Conservation (phyloP, 345 rosid species). For the Brassica juncea region DNA sequence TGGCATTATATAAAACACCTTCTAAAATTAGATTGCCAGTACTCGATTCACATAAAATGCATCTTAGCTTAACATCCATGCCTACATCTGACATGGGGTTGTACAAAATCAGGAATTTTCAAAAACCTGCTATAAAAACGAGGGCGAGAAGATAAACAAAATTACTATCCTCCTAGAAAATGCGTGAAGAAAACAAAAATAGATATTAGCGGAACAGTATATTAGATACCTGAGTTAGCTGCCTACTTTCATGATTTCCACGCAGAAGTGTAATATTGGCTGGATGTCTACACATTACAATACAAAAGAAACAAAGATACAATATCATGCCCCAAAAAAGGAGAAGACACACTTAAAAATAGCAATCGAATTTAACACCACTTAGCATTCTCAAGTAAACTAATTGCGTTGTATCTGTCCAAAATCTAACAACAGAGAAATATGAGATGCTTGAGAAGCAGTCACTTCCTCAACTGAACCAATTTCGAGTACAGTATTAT, state of each 20-base stretch:
- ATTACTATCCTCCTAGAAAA: constrained; percentile 4
- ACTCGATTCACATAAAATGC: constrained; percentile 33
- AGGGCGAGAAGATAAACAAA: constrained; percentile 9
- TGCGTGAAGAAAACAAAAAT: not conserved
- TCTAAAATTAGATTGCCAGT: constrained; percentile 28
- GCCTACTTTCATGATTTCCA: constrained; percentile 99
- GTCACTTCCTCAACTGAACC: not conserved
- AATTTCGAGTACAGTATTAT: not conserved
- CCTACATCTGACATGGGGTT: constrained; percentile 34
- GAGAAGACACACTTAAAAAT: not conserved
- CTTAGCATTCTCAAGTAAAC: not conserved
- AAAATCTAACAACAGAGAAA: not conserved
- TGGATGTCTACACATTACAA: constrained; percentile 68
- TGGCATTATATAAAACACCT: constrained; percentile 26
- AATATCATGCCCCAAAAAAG: not conserved
- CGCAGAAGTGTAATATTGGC: constrained; percentile 97
- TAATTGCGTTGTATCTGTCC: not conserved
- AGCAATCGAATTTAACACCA: constrained; percentile 5
- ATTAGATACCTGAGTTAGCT: constrained; percentile 88
- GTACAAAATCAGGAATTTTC: constrained; percentile 26
- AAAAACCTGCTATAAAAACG: constrained; percentile 29
- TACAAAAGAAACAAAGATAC: not conserved
- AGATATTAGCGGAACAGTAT: constrained; percentile 6
- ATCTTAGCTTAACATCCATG: constrained; percentile 32
- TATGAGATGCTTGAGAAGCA: constrained; percentile 2